Conservation (phyloP, 345 rosid genomes). For the Brassica nigra region DNA sequence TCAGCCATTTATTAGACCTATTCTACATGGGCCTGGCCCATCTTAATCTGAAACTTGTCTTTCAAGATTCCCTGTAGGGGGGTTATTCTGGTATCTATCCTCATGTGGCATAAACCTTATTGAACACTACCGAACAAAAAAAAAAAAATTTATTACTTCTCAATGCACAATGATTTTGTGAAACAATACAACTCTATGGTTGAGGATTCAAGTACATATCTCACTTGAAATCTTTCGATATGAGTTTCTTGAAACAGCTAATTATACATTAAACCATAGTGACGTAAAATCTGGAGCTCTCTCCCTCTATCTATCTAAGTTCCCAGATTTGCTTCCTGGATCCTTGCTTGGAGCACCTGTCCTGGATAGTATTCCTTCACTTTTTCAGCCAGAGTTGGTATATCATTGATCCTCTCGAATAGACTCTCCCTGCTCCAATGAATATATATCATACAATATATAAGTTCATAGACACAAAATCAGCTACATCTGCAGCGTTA, state of each 20-base stretch:
- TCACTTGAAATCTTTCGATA: not conserved
- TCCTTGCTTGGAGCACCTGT: not conserved
- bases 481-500: no score
- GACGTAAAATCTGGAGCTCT: not conserved
- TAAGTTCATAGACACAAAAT: no score
- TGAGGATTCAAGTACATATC: not conserved
- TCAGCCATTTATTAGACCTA: not conserved
- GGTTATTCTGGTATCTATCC: no score
- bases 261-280: not conserved
- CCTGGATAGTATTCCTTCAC: not conserved
- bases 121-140: not conserved
- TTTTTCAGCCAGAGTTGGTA: not conserved
- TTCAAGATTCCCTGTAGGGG: not conserved
- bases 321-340: not conserved
- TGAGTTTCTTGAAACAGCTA: not conserved
- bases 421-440: not conserved
- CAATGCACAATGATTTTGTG: not conserved
- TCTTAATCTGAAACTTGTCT: not conserved
- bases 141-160: not conserved
- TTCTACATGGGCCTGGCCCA: constrained; percentile 27
- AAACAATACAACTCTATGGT: not conserved
- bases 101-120: not conserved
- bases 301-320: not conserved
- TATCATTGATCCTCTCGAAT: not conserved
- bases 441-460: no score